Evolutionary conservation across 495 filamentous ascomycete genomes (phyloP).

Genomic region (Neurospora sp.): DNA sequence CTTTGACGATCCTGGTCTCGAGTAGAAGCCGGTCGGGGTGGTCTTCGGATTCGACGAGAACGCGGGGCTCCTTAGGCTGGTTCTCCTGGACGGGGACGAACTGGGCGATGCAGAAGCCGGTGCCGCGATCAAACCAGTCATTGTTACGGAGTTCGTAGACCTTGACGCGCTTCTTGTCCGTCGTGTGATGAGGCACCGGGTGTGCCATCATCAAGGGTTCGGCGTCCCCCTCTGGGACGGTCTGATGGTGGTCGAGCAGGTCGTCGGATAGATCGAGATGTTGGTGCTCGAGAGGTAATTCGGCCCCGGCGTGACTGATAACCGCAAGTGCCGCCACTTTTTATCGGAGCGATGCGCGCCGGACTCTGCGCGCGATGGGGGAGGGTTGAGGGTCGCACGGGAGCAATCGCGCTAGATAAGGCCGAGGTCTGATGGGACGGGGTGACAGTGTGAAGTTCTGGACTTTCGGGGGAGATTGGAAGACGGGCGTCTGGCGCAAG

Average conservation of each 20-base stretch:
- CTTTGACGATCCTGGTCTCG: constrained; percentile 82
- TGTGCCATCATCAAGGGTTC: constrained; percentile 70
- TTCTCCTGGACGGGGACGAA: constrained; percentile 50
- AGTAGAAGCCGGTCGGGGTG: constrained; percentile 70
- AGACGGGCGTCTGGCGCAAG: neutral
- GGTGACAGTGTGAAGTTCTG: neutral
- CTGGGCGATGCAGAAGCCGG: constrained; percentile 83
- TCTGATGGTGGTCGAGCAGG: constrained; percentile 24
- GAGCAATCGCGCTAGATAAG: constrained; percentile 2
- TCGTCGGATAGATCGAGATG: constrained; percentile 33
- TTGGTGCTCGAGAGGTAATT: constrained; percentile 34
- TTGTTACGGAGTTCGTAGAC: constrained; percentile 97
- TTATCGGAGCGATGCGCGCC: constrained; percentile 27
- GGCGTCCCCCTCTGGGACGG: constrained; percentile 26
- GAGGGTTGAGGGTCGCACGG: constrained; percentile 2
- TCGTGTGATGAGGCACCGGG: constrained; percentile 67
- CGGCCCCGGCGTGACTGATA: constrained; percentile 31
- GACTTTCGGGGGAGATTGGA: neutral
- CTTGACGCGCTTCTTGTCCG: constrained; percentile 94
- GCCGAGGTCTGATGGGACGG: neutral
- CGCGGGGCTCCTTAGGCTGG: constrained; percentile 61
- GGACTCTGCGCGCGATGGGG: constrained; percentile 16
- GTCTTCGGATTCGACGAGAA: constrained; percentile 90
- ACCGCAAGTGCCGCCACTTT: constrained; percentile 38
- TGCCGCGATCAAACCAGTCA: constrained; percentile 98